phyloP scores from a whole-genome alignment of 257 asterid species.

The Echites panduratus region DNA sequence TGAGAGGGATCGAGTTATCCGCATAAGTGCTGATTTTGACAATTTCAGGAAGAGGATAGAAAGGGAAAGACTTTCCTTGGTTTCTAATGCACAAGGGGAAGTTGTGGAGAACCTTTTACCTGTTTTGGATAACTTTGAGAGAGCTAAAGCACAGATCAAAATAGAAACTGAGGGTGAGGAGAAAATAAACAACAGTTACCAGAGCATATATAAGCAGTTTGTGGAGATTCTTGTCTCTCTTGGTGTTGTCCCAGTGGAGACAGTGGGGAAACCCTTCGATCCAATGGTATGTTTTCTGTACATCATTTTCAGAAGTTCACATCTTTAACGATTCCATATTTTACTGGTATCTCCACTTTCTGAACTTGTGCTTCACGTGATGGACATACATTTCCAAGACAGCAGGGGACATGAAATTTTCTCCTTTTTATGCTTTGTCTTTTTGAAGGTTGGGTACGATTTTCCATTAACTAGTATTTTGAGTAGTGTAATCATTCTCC shows the following conservation, averaged over 20 bases:
- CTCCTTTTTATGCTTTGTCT: neutral
- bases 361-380: neutral
- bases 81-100: slow-evolving; percentile 73
- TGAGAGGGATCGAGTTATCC: slow-evolving; percentile 66
- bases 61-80: slow-evolving; percentile 57
- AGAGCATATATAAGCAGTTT: slow-evolving; percentile 73
- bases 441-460: neutral
- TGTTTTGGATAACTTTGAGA: slow-evolving; percentile 80
- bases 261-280: slow-evolving; percentile 65
- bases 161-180: slow-evolving; percentile 75
- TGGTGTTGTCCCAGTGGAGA: slow-evolving; percentile 60
- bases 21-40: slow-evolving; percentile 79
- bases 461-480: neutral
- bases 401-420: neutral
- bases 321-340: neutral
- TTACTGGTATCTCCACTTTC: neutral
- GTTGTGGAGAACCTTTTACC: slow-evolving; percentile 63
- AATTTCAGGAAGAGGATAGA: slow-evolving; percentile 78
- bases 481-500: slow-evolving; percentile 25
- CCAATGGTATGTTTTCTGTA: slow-evolving; percentile 50
- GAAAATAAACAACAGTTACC: slow-evolving; percentile 63
- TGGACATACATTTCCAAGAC: neutral
- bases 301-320: neutral
- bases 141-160: slow-evolving; percentile 74
- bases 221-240: slow-evolving; percentile 68